Evolutionary conservation across 2,329 filamentous ascomycete species (phyloP).

Genomic region (Pestalotiopsis sp.): DNA sequence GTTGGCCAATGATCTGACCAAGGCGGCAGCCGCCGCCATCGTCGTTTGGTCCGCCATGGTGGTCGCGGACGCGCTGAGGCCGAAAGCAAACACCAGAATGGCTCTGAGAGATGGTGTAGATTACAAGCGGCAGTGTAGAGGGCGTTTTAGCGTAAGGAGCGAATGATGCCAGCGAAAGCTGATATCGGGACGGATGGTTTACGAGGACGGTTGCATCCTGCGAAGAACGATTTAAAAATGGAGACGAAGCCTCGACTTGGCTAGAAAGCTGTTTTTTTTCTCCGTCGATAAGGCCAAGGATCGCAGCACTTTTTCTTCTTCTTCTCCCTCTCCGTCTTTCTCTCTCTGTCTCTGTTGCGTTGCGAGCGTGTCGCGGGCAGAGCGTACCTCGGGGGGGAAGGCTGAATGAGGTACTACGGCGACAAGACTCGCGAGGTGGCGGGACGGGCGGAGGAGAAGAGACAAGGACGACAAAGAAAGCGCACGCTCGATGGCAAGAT

Average conservation of each 20-base stretch:
- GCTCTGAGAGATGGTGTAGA: not conserved
- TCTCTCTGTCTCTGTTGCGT: not conserved
- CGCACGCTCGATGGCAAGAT: not conserved
- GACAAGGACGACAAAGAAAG: not conserved
- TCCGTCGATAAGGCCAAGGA: not conserved
- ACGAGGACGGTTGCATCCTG: constrained; percentile 13
- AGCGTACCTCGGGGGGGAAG: not conserved
- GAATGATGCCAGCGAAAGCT: constrained; percentile 14
- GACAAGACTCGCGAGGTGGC: not conserved
- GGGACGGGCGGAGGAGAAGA: not conserved
- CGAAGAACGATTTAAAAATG: not conserved
- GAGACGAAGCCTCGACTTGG: not conserved
- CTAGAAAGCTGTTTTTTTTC: not conserved
- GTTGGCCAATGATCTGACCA: constrained; percentile 55
- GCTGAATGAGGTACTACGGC: not conserved
- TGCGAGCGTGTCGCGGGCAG: not conserved
- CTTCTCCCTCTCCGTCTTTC: not conserved
- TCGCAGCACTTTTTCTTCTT: not conserved
- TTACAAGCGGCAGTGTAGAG: not conserved
- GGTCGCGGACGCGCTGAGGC: constrained; percentile 1
- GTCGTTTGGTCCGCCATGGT: constrained; percentile 58
- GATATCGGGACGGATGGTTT: constrained; percentile 9
- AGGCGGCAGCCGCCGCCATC: constrained; percentile 55
- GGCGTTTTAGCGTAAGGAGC: constrained; percentile 11
- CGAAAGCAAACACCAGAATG: not conserved